Evolutionary conservation across 352 stramenopile genomes (phyloP).

Genomic region (Pythium apleroticum): DNA sequence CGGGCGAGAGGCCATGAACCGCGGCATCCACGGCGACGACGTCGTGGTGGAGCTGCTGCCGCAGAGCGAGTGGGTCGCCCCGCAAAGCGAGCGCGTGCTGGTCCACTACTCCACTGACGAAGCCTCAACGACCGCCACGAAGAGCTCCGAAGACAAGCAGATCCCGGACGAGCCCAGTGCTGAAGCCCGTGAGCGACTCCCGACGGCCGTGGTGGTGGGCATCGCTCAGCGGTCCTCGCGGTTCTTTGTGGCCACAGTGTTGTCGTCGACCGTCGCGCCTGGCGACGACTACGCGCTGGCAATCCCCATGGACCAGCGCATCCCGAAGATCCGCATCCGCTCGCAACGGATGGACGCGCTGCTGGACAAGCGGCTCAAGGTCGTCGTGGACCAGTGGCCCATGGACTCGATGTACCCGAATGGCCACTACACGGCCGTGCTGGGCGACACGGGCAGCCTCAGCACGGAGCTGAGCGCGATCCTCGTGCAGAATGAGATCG

Average conservation of each 20-base stretch:
- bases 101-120: constrained; percentile 75
- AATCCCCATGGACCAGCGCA: constrained; percentile 79
- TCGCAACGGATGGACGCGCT: constrained; percentile 75
- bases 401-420: constrained; percentile 76
- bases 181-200: constrained; percentile 28
- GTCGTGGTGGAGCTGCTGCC: constrained; percentile 94
- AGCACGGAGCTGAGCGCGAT: constrained; percentile 81
- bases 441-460: constrained; percentile 59
- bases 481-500: constrained; percentile 81
- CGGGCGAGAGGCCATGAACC: constrained; percentile 91
- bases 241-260: constrained; percentile 72
- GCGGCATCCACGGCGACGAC: constrained; percentile 96
- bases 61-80: constrained; percentile 70
- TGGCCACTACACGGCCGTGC: constrained; percentile 77
- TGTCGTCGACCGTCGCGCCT: constrained; percentile 55
- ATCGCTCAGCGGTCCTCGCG: constrained; percentile 73
- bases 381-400: constrained; percentile 80
- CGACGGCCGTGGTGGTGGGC: constrained; percentile 82
- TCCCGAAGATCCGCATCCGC: constrained; percentile 79
- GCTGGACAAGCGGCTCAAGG: constrained; percentile 77
- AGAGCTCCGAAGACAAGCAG: constrained; percentile 17
- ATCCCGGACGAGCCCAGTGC: neutral
- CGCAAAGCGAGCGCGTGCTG: constrained; percentile 59
- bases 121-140: constrained; percentile 28
- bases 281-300: constrained; percentile 73